phyloP scores from a whole-genome alignment of 2,329 filamentous ascomycete species.

The Periconia sp. region DNA sequence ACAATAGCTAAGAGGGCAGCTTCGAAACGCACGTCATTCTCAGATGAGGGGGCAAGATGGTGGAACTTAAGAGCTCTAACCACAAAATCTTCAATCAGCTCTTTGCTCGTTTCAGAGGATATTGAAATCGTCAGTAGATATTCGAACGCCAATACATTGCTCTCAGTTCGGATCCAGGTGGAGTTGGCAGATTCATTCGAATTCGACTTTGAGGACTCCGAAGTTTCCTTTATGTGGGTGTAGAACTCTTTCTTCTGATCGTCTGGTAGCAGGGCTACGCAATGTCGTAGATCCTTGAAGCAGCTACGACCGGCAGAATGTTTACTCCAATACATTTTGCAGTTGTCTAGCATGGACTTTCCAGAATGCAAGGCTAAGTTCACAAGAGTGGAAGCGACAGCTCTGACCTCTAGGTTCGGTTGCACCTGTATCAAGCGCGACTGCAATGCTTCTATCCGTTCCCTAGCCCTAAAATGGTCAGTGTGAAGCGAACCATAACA shows the following conservation, averaged over 20 bases:
- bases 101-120: background rate
- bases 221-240: conserved; percentile 11
- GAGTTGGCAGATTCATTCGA: background rate
- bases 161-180: conserved; percentile 20
- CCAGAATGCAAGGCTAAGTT: background rate
- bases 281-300: conserved; percentile 30
- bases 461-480: conserved; percentile 1
- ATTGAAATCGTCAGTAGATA: conserved; percentile 28
- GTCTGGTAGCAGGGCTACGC: conserved; percentile 18
- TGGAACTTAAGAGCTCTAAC: conserved; percentile 20
- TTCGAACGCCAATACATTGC: conserved; percentile 27
- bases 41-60: conserved; percentile 7
- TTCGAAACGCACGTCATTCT: conserved; percentile 4
- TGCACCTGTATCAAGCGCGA: background rate
- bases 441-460: background rate
- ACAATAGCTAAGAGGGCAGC: conserved; percentile 23
- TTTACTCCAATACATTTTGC: background rate
- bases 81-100: conserved; percentile 17
- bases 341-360: background rate
- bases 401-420: conserved; percentile 1
- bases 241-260: conserved; percentile 19
- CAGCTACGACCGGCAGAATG: conserved; percentile 7
- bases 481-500: background rate
- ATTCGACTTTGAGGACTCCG: background rate
- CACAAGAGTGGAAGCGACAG: conserved; percentile 3